Evolutionary conservation across 371 early-diverging fungal species (phyloP).

Genomic region (Mucor piriformis): DNA sequence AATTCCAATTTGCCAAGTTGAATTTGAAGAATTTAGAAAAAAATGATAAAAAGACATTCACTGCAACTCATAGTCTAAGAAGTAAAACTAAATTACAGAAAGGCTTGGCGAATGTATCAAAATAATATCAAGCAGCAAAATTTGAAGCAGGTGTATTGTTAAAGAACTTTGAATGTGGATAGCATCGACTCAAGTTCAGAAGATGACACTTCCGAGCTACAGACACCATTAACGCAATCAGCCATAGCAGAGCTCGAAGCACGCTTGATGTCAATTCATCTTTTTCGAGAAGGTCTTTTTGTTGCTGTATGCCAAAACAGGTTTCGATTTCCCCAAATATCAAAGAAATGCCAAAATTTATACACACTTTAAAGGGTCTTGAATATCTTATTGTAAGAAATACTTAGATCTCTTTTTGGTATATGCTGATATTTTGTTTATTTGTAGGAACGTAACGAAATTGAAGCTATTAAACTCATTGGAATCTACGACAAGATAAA

Average conservation of each 20-base stretch:
- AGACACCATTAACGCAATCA: too few species aligned
- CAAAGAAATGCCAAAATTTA: constrained; percentile 9
- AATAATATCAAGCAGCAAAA: too few species aligned
- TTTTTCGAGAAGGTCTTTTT: constrained; percentile 9
- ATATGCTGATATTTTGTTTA: constrained; percentile 11
- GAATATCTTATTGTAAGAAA: constrained; percentile 9
- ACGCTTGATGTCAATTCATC: constrained; percentile 6
- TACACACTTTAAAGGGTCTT: constrained; percentile 9
- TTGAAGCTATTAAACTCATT: constrained; percentile 2
- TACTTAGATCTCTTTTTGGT: constrained; percentile 9
- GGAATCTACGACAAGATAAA: constrained; percentile 6
- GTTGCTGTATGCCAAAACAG: constrained; percentile 8
- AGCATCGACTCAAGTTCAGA: too few species aligned
- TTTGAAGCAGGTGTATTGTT: too few species aligned
- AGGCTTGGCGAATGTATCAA: too few species aligned
- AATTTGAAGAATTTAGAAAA: too few species aligned
- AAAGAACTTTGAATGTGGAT: too few species aligned
- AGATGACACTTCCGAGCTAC: too few species aligned
- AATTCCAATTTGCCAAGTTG: too few species aligned
- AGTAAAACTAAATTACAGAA: too few species aligned
- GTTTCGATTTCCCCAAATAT: constrained; percentile 7
- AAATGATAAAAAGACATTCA: too few species aligned
- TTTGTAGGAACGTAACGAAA: constrained; percentile 9
- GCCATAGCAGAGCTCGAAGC: not conserved
- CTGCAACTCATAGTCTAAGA: too few species aligned